Base-by-base conservation (phyloP, 805 yeast genomes). In the Ogataea siamensis region DNA sequence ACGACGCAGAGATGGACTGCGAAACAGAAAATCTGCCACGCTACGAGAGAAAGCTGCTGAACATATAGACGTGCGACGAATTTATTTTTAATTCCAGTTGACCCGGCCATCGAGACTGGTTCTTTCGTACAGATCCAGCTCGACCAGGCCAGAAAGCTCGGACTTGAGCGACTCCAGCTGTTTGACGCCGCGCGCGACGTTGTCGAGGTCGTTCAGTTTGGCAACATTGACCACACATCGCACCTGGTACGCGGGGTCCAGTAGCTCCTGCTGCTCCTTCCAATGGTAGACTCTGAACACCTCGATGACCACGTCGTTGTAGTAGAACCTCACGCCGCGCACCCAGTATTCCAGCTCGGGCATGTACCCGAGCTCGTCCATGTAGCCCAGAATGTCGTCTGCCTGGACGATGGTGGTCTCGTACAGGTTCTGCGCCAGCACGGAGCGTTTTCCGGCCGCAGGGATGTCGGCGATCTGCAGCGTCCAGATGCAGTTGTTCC, bases 91-190 rank as follows among this genome's bases (percentile, higher is more conserved):
- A 27, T 35, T 28, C n/a, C 67, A 61, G 39, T 57, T 58, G 19
- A 83, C 70, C 49, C 95, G 72, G 1, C 89, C 77, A 57, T 88
- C 96, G 87, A 88, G 86, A 17, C 71, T 67, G 55, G 76, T 77
- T 45, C 96, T 70, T 53, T 86, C 93, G 5, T 95, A 95, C 21
- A 84, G 74, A 13, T 68, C 76, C 32, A 89, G 67, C 32, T 77
- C 76, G 7, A 89, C 70, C 34, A 87, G 66, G 10, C 88, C 88
- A 40, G 70, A 64, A 43, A 89, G 63, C 34, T 80, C 86, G 13
- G 67, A 76, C 58, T 85, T 86, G 26, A 87, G 62, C 31, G 62
- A 66, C 32, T 78, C 64, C 46, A 89, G 63, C 38, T 80, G 80
- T 40, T 74, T 75, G 4, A 80, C 76, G 1, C 87, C 86, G 39